Evolutionary conservation across 805 yeast genomes (phyloP).

Genomic region (Candida ovalis): DNA sequence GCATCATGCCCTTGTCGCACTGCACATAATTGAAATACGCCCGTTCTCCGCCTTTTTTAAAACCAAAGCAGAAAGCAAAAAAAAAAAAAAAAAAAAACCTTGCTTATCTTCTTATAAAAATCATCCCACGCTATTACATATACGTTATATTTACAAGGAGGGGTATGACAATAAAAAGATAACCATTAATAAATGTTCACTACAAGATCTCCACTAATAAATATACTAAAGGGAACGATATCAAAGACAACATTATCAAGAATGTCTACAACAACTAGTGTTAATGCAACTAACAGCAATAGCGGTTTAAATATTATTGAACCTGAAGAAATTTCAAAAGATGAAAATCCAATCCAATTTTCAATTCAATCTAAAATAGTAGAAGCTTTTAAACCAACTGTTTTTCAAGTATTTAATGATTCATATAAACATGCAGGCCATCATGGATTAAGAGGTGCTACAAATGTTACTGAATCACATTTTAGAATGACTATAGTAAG

Average conservation of each 20-base stretch:
- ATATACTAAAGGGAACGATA: not conserved
- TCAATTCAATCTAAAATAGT: conserved; percentile 43
- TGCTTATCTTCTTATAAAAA: not conserved
- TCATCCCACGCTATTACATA: no score
- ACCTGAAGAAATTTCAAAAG: conserved; percentile 5
- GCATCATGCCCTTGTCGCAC: no score
- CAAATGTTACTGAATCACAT: conserved; percentile 75
- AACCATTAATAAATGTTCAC: conserved; percentile 1
- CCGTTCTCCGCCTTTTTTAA: not conserved
- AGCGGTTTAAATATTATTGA: not conserved
- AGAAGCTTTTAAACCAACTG: conserved; percentile 39
- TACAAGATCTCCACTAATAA: not conserved
- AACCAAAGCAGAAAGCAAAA: not conserved
- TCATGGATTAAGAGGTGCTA: conserved; percentile 70
- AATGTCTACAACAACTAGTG: not conserved
- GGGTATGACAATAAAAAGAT: no score
- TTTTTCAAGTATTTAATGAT: conserved; percentile 64
- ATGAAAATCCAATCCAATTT: conserved; percentile 47
- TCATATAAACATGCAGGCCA: conserved; percentile 88
- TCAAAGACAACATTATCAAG: not conserved
- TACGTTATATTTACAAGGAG: no score
- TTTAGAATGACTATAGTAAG: conserved; percentile 73
- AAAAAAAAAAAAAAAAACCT: not conserved
- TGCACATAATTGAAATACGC: no score
- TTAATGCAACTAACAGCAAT: no score